A percentile compares a stretch with the other conserved stretches of the same genome.
phyloP scores from a whole-genome alignment of 768 basidiomycete genomes.

The Galerina marginata region DNA sequence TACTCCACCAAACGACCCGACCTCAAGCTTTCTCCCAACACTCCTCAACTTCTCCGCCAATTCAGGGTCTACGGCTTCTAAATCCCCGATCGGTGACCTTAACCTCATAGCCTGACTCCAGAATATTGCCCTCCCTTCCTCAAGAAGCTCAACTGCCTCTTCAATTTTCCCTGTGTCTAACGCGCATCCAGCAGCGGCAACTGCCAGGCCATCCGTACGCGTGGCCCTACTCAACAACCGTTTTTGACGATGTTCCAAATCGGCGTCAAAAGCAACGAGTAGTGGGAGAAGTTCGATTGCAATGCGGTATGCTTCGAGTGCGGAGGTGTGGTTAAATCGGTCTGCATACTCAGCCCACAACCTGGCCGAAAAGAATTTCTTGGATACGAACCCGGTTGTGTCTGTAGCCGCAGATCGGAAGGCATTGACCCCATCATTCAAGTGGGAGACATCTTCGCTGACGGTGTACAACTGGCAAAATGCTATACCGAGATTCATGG shows the following conservation, averaged over 20 bases:
- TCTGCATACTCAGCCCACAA: constrained; percentile 16
- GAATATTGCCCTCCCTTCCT: constrained; percentile 17
- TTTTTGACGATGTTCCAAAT: constrained; percentile 16
- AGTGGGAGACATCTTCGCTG: neutral
- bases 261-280: constrained; percentile 12
- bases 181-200: constrained; percentile 15
- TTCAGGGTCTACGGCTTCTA: constrained; percentile 5
- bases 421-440: constrained; percentile 2
- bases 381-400: neutral
- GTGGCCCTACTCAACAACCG: neutral
- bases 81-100: constrained; percentile 16
- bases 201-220: constrained; percentile 16
- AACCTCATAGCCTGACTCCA: constrained; percentile 18
- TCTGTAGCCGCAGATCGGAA: constrained; percentile 2
- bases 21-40: constrained; percentile 12
- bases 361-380: constrained; percentile 5
- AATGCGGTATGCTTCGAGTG: constrained; percentile 16
- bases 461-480: neutral
- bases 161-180: constrained; percentile 6
- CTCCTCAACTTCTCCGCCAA: constrained; percentile 6
- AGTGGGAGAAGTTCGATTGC: constrained; percentile 11
- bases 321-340: neutral
- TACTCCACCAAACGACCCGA: constrained; percentile 1
- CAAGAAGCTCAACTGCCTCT: constrained; percentile 17
- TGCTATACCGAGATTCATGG: neutral